A percentile compares a stretch with the other conserved stretches of the same genome.
These are phyloP conservation scores for Wickerhamiella slavikovae DNA, from an alignment of 805 yeast genomes.

Conservation along the genomic window DNA sequence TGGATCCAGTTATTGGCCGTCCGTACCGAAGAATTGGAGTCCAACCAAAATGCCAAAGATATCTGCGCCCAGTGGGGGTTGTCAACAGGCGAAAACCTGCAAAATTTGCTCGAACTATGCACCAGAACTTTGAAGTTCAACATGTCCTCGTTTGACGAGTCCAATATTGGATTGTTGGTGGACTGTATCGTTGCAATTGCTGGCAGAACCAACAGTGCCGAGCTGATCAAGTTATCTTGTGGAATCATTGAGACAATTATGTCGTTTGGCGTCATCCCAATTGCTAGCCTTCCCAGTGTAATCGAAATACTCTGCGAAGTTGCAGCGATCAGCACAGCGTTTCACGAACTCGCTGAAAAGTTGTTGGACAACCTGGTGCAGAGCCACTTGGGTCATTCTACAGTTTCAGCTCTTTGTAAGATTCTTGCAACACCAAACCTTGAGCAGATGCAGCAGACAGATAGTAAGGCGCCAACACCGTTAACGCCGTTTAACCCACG, in stretches of 20 bases:
- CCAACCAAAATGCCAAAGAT: constrained; percentile 11
- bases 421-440: too few species aligned
- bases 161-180: constrained; percentile 19
- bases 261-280: constrained; percentile 28
- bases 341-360: constrained; percentile 21
- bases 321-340: constrained; percentile 19
- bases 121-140: constrained; percentile 29
- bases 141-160: constrained; percentile 25
- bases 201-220: constrained; percentile 20
- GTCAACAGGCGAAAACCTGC: constrained; percentile 14
- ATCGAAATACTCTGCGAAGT: constrained; percentile 29
- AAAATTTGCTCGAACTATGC: constrained; percentile 20
- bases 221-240: constrained; percentile 22
- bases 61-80: constrained; percentile 14
- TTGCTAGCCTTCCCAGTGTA: constrained; percentile 18
- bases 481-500: too few species aligned
- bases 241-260: constrained; percentile 25
- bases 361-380: constrained; percentile 21
- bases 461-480: too few species aligned
- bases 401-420: constrained; percentile 16
- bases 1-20: constrained; percentile 20
- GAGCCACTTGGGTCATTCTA: constrained; percentile 21
- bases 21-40: constrained; percentile 15
- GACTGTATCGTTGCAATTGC: constrained; percentile 21
- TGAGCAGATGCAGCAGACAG: too few species aligned